A percentile compares a stretch with the other conserved stretches of the same genome.
These are phyloP conservation scores for Didymella segeticola DNA, from an alignment of 2,329 filamentous ascomycete species.

Conservation along the genomic window DNA sequence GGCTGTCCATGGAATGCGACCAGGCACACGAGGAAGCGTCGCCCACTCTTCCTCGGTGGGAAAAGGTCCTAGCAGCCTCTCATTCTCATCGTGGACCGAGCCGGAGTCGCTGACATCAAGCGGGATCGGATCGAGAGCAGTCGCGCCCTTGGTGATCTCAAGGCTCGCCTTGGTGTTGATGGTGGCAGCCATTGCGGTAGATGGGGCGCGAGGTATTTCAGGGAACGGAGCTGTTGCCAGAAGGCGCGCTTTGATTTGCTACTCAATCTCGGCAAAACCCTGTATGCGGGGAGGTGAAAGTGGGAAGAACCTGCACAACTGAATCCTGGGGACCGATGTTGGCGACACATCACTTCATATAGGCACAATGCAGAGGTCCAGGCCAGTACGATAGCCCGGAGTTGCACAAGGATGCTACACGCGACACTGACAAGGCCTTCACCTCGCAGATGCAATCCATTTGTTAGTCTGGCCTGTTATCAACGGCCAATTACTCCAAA, in stretches of 20 bases:
- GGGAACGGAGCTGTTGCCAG: not conserved
- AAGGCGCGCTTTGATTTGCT: not conserved
- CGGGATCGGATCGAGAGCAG: constrained; percentile 34
- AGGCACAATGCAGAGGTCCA: constrained; percentile 14
- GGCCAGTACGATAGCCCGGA: constrained; percentile 15
- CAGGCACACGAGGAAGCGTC: constrained; percentile 46
- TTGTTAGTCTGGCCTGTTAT: constrained; percentile 23
- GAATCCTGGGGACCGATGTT: not conserved
- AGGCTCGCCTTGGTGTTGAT: constrained; percentile 38
- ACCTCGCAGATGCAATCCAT: constrained; percentile 8
- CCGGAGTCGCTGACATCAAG: constrained; percentile 32
- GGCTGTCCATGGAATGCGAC: constrained; percentile 44
- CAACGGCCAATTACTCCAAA: constrained; percentile 11
- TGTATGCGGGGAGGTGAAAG: constrained; percentile 12
- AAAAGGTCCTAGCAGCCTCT: constrained; percentile 33
- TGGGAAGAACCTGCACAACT: constrained; percentile 17
- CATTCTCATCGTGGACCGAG: constrained; percentile 27
- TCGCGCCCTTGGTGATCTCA: constrained; percentile 42
- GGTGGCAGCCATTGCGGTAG: constrained; percentile 28
- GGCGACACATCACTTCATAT: constrained; percentile 27
- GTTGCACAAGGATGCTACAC: constrained; percentile 23
- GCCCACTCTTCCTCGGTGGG: constrained; percentile 47
- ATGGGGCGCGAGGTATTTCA: not conserved
- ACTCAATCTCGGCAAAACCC: constrained; percentile 1
- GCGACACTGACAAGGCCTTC: constrained; percentile 10